phyloP scores from a whole-genome alignment of 768 basidiomycete genomes.

The Leccinum disarticulatum region DNA sequence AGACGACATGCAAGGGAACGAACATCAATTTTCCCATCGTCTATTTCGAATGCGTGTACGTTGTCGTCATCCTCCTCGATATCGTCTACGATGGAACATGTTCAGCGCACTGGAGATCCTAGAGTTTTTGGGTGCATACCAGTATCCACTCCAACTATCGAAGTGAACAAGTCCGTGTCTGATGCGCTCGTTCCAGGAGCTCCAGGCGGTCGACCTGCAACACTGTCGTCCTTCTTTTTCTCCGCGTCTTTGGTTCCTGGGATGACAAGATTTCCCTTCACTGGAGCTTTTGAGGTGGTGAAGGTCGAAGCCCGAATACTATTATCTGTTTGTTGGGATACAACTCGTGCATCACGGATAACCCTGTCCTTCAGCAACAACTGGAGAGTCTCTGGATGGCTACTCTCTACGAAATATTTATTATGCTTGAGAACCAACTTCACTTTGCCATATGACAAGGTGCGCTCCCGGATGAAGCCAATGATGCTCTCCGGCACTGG shows the following conservation, averaged over 20 bases:
- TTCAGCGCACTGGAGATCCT: background rate
- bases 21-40: slow-evolving; percentile 91
- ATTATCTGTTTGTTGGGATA: slow-evolving; percentile 65
- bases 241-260: slow-evolving; percentile 78
- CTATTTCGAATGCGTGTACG: slow-evolving; percentile 96
- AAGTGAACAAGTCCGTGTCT: slow-evolving; percentile 86
- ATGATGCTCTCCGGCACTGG: slow-evolving; percentile 89
- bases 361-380: slow-evolving; percentile 80
- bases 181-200: slow-evolving; percentile 32
- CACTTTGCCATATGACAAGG: slow-evolving; percentile 96
- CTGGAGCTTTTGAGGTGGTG: slow-evolving; percentile 80
- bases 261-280: slow-evolving; percentile 79
- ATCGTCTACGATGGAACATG: slow-evolving; percentile 61
- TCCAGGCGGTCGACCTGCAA: slow-evolving; percentile 32
- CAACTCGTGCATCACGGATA: slow-evolving; percentile 82
- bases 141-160: slow-evolving; percentile 92
- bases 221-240: slow-evolving; percentile 66
- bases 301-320: slow-evolving; percentile 76
- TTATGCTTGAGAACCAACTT: slow-evolving; percentile 98
- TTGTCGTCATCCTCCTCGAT: slow-evolving; percentile 97
- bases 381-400: slow-evolving; percentile 91
- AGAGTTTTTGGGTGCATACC: slow-evolving; percentile 45
- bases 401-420: slow-evolving; percentile 95
- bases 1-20: slow-evolving; percentile 22
- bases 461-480: slow-evolving; percentile 87